Conservation (phyloP, 2,329 filamentous ascomycete species). For the Fusarium zealandicum region DNA sequence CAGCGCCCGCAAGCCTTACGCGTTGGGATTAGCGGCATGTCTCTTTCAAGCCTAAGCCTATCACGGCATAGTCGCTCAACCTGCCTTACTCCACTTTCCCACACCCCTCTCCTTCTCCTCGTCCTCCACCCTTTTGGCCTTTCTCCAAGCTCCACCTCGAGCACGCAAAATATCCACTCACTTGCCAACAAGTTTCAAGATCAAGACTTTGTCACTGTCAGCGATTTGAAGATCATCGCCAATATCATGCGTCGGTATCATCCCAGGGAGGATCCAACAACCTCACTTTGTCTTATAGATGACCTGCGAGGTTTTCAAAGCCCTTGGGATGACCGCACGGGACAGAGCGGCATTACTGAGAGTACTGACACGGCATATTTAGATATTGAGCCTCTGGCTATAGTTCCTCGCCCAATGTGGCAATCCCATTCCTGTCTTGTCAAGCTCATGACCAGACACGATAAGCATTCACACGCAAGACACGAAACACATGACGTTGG, state of each 20-base stretch:
- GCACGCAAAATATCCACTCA: constrained; percentile 30
- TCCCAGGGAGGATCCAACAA: not conserved
- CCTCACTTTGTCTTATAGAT: not conserved
- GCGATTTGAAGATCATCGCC: constrained; percentile 4
- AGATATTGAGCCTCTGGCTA: constrained; percentile 1
- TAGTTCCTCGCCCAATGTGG: constrained; percentile 7
- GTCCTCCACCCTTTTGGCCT: constrained; percentile 6
- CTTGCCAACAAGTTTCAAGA: constrained; percentile 25
- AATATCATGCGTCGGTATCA: constrained; percentile 9
- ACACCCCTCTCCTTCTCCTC: constrained; percentile 21
- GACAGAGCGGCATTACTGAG: constrained; percentile 4
- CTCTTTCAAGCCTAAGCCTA: not conserved
- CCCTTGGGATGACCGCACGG: not conserved
- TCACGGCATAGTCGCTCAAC: constrained; percentile 5
- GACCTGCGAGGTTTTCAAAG: not conserved
- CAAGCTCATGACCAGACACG: constrained; percentile 8
- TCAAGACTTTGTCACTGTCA: constrained; percentile 16
- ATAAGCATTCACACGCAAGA: constrained; percentile 5
- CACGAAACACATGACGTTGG: constrained; percentile 20
- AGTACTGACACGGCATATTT: constrained; percentile 15
- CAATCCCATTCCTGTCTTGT: constrained; percentile 12
- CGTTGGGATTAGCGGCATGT: constrained; percentile 14
- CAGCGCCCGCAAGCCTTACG: constrained; percentile 28
- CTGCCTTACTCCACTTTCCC: not conserved
- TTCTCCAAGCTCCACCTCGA: not conserved